These are phyloP conservation scores for Gentiana macrophylla DNA, from an alignment of 257 asterid genomes.

Conservation along the genomic window DNA sequence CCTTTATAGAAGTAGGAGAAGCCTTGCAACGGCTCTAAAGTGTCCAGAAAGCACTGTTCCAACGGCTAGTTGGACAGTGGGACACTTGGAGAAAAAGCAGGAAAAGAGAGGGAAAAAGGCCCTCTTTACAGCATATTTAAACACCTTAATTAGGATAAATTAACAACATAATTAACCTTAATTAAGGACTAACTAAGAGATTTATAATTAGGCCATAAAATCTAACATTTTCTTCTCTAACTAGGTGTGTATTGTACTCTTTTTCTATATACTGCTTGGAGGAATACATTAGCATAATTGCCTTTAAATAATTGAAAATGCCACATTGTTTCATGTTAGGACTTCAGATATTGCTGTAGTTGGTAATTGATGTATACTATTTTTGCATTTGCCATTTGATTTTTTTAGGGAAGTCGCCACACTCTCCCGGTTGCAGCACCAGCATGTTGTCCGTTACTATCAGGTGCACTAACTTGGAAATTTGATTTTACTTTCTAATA, in stretches of 20 bases:
- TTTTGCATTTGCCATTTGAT: neutral
- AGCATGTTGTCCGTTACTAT: conserved; percentile 92
- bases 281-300: neutral
- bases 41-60: no score
- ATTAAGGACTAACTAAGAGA: no score
- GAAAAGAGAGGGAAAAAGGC: no score
- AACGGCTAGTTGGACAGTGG: no score
- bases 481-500: conserved; percentile 3
- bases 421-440: conserved; percentile 92
- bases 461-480: conserved; percentile 46
- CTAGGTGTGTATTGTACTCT: neutral
- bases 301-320: neutral
- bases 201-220: no score
- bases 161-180: no score
- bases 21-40: no score
- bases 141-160: no score
- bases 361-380: neutral
- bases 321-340: neutral
- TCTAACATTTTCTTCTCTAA: no score
- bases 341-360: neutral
- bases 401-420: conserved; percentile 83
- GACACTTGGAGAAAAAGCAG: no score
- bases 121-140: no score
- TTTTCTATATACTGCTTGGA: neutral
- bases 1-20: no score